phyloP scores from a whole-genome alignment of 208 protist species.

The Crithidia mellificae region DNA sequence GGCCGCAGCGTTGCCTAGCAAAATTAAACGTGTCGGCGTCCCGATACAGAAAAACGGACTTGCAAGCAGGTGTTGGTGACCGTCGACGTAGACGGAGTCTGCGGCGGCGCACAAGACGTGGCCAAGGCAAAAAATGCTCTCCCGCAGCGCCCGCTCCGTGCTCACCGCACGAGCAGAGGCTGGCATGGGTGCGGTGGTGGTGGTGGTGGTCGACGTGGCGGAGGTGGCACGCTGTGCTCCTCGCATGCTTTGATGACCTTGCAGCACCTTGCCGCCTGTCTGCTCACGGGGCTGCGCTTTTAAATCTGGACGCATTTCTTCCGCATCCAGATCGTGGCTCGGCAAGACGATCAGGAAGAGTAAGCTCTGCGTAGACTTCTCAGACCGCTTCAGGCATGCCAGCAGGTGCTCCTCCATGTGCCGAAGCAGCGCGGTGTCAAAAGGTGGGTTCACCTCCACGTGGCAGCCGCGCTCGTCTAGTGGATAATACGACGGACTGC shows the following conservation, averaged over 20 bases:
- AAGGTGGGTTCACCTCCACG: conserved; percentile 87
- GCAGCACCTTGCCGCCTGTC: too few species aligned
- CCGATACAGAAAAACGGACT: conserved; percentile 70
- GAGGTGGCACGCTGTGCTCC: neutral
- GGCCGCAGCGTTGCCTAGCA: conserved; percentile 57
- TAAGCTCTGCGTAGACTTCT: conserved; percentile 27
- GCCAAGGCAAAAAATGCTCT: conserved; percentile 54
- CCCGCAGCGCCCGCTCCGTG: conserved; percentile 46
- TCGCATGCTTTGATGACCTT: too few species aligned
- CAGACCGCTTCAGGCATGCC: conserved; percentile 15
- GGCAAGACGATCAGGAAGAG: conserved; percentile 70
- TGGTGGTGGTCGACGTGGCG: neutral
- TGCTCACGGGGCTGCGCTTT: too few species aligned
- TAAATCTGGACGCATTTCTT: too few species aligned
- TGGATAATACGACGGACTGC: too few species aligned
- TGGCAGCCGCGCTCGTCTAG: conserved; percentile 20
- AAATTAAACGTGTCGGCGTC: conserved; percentile 69
- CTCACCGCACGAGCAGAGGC: conserved; percentile 5
- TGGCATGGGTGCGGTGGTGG: neutral
- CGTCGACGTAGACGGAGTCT: conserved; percentile 73
- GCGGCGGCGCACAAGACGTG: conserved; percentile 49
- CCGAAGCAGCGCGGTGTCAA: conserved; percentile 68
- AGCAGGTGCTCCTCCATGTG: conserved; percentile 49
- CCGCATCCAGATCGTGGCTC: conserved; percentile 62
- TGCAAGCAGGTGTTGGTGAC: conserved; percentile 69